These are phyloP conservation scores for Tetramitus jugosus DNA, from an alignment of 208 protist genomes.

Conservation along the genomic window DNA sequence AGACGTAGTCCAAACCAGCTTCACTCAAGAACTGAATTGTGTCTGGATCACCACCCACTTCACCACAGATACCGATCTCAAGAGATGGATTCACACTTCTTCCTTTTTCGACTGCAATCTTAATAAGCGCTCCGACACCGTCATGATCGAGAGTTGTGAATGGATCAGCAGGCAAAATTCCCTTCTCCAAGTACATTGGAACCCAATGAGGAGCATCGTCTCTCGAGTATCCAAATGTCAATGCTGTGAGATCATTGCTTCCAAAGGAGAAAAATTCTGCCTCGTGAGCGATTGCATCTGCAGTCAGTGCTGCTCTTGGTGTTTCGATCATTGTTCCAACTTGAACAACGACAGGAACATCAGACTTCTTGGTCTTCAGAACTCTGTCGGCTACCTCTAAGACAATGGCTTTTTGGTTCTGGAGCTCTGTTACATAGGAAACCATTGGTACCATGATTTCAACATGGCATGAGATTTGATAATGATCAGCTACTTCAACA, in stretches of 20 bases:
- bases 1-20: slow-evolving; percentile 80
- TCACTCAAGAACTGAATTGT: slow-evolving; percentile 83
- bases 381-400: slow-evolving; percentile 55
- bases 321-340: slow-evolving; percentile 88
- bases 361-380: no score
- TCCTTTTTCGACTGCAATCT: slow-evolving; percentile 68
- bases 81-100: slow-evolving; percentile 62
- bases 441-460: slow-evolving; percentile 88
- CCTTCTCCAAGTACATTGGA: slow-evolving; percentile 72
- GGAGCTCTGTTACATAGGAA: slow-evolving; percentile 66
- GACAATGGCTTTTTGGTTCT: slow-evolving; percentile 57
- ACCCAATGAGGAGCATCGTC: slow-evolving; percentile 87
- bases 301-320: slow-evolving; percentile 65
- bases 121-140: slow-evolving; percentile 78
- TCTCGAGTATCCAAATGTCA: slow-evolving; percentile 87
- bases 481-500: slow-evolving; percentile 24
- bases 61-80: slow-evolving; percentile 83
- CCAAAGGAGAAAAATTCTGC: slow-evolving; percentile 91
- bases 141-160: slow-evolving; percentile 84
- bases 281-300: slow-evolving; percentile 72
- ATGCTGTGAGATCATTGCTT: slow-evolving; percentile 92
- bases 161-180: slow-evolving; percentile 76
- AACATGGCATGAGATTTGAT: slow-evolving; percentile 22
- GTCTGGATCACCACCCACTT: slow-evolving; percentile 81
- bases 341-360: slow-evolving; percentile 55